Evolutionary conservation across 148 eudicot genomes (phyloP).

Genomic region (Rhododendron vialii): DNA sequence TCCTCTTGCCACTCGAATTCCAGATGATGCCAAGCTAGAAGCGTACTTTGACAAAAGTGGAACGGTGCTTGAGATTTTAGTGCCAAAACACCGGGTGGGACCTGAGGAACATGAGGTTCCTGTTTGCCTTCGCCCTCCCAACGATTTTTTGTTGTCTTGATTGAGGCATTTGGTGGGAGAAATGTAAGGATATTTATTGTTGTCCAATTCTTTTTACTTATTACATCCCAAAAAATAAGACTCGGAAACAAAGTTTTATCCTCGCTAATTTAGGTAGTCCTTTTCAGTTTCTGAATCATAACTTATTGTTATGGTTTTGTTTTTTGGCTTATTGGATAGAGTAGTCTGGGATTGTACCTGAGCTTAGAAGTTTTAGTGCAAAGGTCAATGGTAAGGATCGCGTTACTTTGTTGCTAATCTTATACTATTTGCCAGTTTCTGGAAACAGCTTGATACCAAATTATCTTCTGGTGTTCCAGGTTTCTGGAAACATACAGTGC

Average conservation of each 20-base stretch:
- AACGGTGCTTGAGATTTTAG: conserved; percentile 64
- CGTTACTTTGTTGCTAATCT: conserved; percentile 5
- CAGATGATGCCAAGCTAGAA: conserved; percentile 80
- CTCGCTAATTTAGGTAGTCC: conserved; percentile 6
- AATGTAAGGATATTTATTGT: conserved; percentile 27
- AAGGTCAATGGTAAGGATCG: conserved; percentile 27
- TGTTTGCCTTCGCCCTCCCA: conserved; percentile 62
- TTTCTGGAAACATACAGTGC: conserved; percentile 8
- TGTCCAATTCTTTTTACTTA: conserved; percentile 12
- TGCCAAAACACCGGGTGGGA: conserved; percentile 64
- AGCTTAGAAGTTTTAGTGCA: conserved; percentile 29
- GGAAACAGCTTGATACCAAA: conserved; percentile 1
- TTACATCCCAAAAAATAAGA: conserved; percentile 16
- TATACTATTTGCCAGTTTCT: not conserved
- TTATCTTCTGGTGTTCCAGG: conserved; percentile 11
- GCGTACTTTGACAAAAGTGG: conserved; percentile 67
- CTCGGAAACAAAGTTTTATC: not conserved
- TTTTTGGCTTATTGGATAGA: conserved; percentile 18
- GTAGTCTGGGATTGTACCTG: conserved; percentile 32
- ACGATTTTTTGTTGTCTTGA: conserved; percentile 56
- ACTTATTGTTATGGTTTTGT: conserved; percentile 21
- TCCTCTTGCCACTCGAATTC: conserved; percentile 60
- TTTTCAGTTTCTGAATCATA: conserved; percentile 12
- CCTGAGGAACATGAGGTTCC: conserved; percentile 81
- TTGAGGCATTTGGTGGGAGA: conserved; percentile 18